Evolutionary conservation across 1,139 yeast species (phyloP).

Genomic region (Blastobotrys persicus): DNA sequence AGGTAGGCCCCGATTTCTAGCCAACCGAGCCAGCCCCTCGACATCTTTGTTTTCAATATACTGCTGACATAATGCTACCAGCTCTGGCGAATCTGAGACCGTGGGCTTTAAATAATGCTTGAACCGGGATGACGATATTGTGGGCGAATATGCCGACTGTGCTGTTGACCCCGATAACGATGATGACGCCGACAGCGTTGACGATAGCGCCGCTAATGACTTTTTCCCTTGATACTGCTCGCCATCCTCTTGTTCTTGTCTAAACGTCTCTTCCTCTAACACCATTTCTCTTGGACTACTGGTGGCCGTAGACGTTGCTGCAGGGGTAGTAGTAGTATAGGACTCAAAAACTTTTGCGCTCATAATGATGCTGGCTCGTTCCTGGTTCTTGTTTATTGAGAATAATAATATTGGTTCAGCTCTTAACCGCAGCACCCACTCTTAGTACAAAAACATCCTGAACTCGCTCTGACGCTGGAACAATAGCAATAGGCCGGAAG

Average conservation of each 20-base stretch:
- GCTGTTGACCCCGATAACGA: conserved; percentile 17
- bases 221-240: conserved; percentile 9
- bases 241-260: background rate
- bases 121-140: conserved; percentile 26
- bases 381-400: background rate
- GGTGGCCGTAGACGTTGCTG: background rate
- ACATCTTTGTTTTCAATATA: conserved; percentile 54
- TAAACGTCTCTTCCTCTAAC: background rate
- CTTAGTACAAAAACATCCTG: background rate
- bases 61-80: conserved; percentile 35
- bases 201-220: conserved; percentile 28
- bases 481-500: background rate
- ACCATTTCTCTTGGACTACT: conserved; percentile 1
- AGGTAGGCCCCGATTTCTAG: conserved; percentile 83
- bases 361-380: background rate
- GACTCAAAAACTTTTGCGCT: conserved; percentile 1
- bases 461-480: no score
- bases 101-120: conserved; percentile 40
- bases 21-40: conserved; percentile 71
- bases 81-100: conserved; percentile 37
- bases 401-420: no score
- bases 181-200: conserved; percentile 33
- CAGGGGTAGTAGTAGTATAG: conserved; percentile 3
- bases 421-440: background rate
- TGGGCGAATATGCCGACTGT: conserved; percentile 15